Conservation (phyloP, 1,284 basidiomycete genomes). For the Apiotrichum brassicae region DNA sequence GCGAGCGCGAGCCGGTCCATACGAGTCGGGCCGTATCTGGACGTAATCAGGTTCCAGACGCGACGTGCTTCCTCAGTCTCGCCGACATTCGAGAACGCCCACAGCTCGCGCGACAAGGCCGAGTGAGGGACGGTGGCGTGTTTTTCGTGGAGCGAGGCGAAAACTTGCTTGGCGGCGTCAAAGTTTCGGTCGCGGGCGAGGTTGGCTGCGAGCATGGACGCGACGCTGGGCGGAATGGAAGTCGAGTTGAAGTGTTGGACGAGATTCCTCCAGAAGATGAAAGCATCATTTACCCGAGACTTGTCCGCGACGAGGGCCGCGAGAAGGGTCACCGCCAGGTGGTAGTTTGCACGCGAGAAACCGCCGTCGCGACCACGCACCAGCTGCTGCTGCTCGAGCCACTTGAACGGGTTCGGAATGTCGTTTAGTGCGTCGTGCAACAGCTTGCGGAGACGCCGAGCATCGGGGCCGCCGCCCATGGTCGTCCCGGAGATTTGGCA, state of each 20-base stretch:
- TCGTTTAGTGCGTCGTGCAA: conserved; percentile 3
- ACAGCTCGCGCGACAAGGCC: conserved; percentile 9
- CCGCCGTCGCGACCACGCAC: not conserved
- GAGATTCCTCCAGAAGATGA: conserved; percentile 5
- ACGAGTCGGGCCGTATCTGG: conserved; percentile 4
- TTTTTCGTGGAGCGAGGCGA: conserved; percentile 7
- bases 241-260: conserved; percentile 8
- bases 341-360: conserved; percentile 2
- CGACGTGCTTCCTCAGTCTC: not conserved
- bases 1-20: conserved; percentile 4
- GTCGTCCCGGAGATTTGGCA: not conserved
- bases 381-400: conserved; percentile 1
- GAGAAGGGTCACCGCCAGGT: conserved; percentile 1
- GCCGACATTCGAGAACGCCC: conserved; percentile 10
- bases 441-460: not conserved
- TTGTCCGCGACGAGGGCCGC: not conserved
- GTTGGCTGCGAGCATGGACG: conserved; percentile 6
- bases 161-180: conserved; percentile 4
- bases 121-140: conserved; percentile 7
- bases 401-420: conserved; percentile 5
- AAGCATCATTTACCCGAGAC: conserved; percentile 1
- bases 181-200: not conserved
- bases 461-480: not conserved
- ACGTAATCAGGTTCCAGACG: conserved; percentile 7
- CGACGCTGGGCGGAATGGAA: not conserved